phyloP scores from a whole-genome alignment of 768 basidiomycete genomes.

The Leccinum disarticulatum region DNA sequence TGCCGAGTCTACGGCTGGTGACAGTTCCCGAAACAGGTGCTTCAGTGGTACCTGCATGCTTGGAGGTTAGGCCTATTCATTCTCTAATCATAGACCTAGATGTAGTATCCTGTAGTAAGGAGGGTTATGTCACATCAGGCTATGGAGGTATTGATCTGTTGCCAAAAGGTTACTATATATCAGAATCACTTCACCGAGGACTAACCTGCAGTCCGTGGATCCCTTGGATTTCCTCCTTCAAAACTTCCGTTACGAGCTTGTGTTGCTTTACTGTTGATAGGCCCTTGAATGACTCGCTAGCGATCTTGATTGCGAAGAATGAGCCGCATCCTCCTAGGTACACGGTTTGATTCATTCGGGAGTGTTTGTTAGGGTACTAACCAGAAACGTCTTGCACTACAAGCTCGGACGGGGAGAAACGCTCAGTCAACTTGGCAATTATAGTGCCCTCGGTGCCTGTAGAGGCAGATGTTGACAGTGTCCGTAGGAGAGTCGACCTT shows the following conservation, averaged over 20 bases:
- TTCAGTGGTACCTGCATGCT: not conserved
- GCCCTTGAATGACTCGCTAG: slow-evolving; percentile 80
- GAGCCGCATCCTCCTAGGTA: slow-evolving; percentile 88
- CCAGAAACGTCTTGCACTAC: slow-evolving; percentile 96
- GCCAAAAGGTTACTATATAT: slow-evolving; percentile 8
- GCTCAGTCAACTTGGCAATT: slow-evolving; percentile 70
- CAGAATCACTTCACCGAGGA: not conserved
- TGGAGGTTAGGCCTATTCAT: not conserved
- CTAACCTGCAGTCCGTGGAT: slow-evolving; percentile 94
- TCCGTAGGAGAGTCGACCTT: slow-evolving; percentile 28
- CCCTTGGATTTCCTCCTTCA: slow-evolving; percentile 86
- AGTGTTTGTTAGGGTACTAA: slow-evolving; percentile 35
- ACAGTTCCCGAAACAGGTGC: not conserved
- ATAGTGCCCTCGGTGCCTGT: slow-evolving; percentile 48
- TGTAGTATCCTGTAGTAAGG: slow-evolving; percentile 3
- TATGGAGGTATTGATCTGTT: slow-evolving; percentile 40
- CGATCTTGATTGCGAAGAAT: slow-evolving; percentile 91
- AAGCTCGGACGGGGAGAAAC: slow-evolving; percentile 77
- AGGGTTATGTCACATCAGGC: not conserved
- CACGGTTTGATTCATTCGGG: slow-evolving; percentile 4
- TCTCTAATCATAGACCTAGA: slow-evolving; percentile 11
- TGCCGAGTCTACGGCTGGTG: not conserved
- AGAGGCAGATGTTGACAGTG: slow-evolving; percentile 24
- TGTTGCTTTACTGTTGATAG: slow-evolving; percentile 92
- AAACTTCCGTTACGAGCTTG: slow-evolving; percentile 76